Percentiles rank a stretch among this genome's conserved stretches.
These are phyloP conservation scores for Mycena chlorophos DNA, from an alignment of 768 basidiomycete genomes.

Conservation along the genomic window DNA sequence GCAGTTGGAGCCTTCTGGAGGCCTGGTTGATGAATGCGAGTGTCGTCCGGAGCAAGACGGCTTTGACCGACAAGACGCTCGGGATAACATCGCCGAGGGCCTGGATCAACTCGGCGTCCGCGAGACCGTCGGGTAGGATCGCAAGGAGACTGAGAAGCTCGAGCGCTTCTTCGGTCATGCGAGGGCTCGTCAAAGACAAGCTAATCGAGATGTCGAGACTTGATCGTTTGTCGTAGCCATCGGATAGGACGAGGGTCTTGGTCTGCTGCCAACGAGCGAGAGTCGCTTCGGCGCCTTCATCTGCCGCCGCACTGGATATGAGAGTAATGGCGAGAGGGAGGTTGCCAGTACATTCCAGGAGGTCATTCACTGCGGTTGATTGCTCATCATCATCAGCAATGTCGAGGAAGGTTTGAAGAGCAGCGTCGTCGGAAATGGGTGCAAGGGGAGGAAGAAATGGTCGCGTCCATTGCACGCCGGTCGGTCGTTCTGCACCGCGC, in stretches of 20 bases:
- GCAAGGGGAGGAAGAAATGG: constrained; percentile 5
- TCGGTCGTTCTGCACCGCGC: constrained; percentile 8
- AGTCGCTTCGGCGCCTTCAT: constrained; percentile 5
- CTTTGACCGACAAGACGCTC: background rate
- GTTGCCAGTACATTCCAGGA: constrained; percentile 1
- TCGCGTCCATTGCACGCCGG: background rate
- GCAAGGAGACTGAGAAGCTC: constrained; percentile 10
- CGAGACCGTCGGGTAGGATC: constrained; percentile 9
- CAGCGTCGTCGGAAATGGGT: background rate
- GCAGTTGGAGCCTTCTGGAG: background rate
- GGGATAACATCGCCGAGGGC: background rate
- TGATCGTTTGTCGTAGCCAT: constrained; percentile 10
- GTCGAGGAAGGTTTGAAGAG: constrained; percentile 7
- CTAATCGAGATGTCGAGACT: constrained; percentile 13
- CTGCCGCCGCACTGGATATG: constrained; percentile 3
- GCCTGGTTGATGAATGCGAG: background rate
- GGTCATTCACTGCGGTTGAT: background rate
- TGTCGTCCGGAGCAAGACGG: constrained; percentile 6
- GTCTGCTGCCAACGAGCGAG: constrained; percentile 8
- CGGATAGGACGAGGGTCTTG: constrained; percentile 5
- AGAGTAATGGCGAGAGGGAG: constrained; percentile 11
- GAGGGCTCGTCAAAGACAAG: constrained; percentile 12
- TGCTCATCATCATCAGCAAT: constrained; percentile 4
- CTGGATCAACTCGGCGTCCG: constrained; percentile 4
- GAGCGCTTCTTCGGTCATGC: background rate